Evolutionary conservation across 306 rosid genomes (phyloP).

Genomic region (Lathyrus oleraceus): DNA sequence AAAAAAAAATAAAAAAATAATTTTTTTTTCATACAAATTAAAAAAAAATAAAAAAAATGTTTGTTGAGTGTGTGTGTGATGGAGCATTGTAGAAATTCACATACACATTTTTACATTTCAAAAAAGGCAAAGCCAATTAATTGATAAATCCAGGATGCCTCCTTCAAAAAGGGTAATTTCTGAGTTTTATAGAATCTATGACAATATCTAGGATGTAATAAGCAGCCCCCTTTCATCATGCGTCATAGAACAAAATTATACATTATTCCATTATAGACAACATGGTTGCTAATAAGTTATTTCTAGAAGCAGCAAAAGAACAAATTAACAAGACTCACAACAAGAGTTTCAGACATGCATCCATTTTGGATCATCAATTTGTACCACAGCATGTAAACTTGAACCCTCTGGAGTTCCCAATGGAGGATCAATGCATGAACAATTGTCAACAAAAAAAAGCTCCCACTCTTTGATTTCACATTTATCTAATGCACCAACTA

Average conservation of each 20-base stretch:
- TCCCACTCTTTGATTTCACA: conserved; percentile 84
- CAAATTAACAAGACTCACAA: background rate
- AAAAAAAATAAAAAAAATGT: no score
- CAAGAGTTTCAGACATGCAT: conserved; percentile 6
- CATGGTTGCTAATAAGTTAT: background rate
- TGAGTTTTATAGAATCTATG: no score
- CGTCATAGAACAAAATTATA: background rate
- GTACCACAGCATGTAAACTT: conserved; percentile 46
- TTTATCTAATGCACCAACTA: conserved; percentile 59
- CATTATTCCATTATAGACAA: background rate
- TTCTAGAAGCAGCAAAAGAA: background rate
- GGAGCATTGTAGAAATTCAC: no score
- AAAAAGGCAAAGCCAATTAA: no score
- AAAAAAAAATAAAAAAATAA: no score
- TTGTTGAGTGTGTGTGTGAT: no score
- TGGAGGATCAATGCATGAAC: conserved; percentile 63
- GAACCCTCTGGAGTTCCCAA: conserved; percentile 80
- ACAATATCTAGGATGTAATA: no score
- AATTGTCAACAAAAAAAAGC: conserved; percentile 58
- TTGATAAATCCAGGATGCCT: no score
- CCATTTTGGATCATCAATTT: conserved; percentile 42
- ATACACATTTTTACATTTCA: no score
- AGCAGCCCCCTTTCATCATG: background rate
- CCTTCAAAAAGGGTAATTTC: no score
- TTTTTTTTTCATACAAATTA: no score